Conservation (phyloP, 441 rosid species). For the Populus trichocarpa region DNA sequence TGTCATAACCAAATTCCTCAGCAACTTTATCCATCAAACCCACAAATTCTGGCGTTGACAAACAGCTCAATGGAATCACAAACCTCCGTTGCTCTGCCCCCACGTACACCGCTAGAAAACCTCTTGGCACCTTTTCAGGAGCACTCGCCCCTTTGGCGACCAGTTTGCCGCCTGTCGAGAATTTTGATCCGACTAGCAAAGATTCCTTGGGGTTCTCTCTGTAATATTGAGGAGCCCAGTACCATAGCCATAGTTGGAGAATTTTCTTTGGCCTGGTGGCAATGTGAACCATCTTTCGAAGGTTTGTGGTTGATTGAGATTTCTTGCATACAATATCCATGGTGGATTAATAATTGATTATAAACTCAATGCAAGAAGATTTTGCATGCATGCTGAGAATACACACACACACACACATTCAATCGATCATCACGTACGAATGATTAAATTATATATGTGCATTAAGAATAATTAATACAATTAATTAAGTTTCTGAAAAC, state of each 20-base stretch:
- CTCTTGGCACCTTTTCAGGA: slow-evolving; percentile 36
- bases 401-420: not conserved
- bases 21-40: slow-evolving; percentile 61
- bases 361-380: not conserved
- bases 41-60: slow-evolving; percentile 52
- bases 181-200: not conserved
- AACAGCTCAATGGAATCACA: slow-evolving; percentile 48
- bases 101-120: slow-evolving; percentile 57
- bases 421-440: not conserved
- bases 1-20: slow-evolving; percentile 51
- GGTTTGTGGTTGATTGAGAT: not conserved
- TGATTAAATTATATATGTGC: too few species aligned
- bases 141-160: too few species aligned
- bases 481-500: not conserved
- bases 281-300: not conserved
- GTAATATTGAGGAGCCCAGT: not conserved
- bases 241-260: not conserved
- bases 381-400: not conserved
- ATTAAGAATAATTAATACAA: too few species aligned
- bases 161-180: not conserved
- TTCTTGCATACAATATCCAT: not conserved
- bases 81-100: slow-evolving; percentile 52
- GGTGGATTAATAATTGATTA: not conserved
- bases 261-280: not conserved
- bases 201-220: not conserved